Conservation (phyloP, 2,329 filamentous ascomycete species). For the Aspergillus glaucus region DNA sequence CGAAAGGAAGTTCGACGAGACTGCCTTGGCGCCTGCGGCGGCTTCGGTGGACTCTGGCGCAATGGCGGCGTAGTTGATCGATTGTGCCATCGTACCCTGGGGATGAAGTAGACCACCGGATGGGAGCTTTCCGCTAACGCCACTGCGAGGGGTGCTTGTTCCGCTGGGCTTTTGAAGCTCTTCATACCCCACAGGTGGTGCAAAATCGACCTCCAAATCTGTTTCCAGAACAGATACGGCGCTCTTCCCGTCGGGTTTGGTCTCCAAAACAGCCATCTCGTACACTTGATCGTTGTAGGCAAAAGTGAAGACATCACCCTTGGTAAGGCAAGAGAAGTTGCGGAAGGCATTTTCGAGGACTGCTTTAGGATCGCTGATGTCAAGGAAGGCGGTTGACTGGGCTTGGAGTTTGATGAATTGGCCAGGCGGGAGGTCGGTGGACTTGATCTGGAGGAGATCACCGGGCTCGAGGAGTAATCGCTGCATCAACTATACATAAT, state of each 20-base stretch:
- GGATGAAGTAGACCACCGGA: conserved; percentile 69
- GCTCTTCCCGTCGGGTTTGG: conserved; percentile 80
- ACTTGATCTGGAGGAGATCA: conserved; percentile 91
- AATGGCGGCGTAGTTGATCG: conserved; percentile 94
- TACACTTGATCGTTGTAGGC: conserved; percentile 93
- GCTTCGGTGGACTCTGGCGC: conserved; percentile 67
- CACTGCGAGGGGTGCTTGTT: conserved; percentile 77
- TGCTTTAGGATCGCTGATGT: conserved; percentile 94
- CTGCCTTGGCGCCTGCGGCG: conserved; percentile 55
- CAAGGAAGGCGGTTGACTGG: conserved; percentile 86
- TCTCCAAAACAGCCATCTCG: conserved; percentile 86
- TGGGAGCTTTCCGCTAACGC: conserved; percentile 54
- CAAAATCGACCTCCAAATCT: conserved; percentile 93
- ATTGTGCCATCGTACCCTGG: conserved; percentile 90
- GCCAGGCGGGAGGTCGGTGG: conserved; percentile 83
- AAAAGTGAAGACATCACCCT: conserved; percentile 93
- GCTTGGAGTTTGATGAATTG: conserved; percentile 94
- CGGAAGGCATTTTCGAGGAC: conserved; percentile 95
- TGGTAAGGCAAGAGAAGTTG: conserved; percentile 88
- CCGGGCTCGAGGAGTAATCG: conserved; percentile 83
- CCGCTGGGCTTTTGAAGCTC: conserved; percentile 74
- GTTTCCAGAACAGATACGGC: conserved; percentile 92
- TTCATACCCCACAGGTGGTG: conserved; percentile 86
- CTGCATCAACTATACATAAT: conserved; percentile 70
- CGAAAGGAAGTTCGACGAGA: conserved; percentile 70